Conservation (phyloP, 805 yeast species). For the Suhomyces prunicola region DNA sequence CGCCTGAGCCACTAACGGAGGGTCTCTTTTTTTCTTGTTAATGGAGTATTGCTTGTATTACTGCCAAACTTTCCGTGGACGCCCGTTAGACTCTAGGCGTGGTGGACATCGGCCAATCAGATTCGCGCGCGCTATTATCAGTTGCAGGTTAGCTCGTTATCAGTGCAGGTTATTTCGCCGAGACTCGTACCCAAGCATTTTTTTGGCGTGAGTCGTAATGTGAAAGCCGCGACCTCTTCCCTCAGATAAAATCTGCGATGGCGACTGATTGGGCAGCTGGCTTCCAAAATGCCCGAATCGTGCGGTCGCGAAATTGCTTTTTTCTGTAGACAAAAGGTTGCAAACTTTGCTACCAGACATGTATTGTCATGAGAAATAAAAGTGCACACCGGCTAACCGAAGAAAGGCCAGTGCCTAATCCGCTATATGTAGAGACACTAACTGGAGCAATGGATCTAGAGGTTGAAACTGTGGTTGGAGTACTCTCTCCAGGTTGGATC, state of each 20-base stretch:
- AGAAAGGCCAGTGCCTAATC: background rate
- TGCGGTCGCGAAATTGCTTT: background rate
- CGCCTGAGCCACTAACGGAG: background rate
- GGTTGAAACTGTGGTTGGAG: background rate
- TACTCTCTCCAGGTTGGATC: background rate
- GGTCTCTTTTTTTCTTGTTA: background rate
- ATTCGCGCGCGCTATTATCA: background rate
- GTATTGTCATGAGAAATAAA: background rate
- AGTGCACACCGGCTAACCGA: background rate
- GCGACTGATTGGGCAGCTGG: background rate
- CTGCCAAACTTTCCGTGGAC: background rate
- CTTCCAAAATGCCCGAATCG: background rate
- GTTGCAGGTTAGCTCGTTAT: constrained; percentile 3
- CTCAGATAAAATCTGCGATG: background rate
- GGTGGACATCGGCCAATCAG: constrained; percentile 2
- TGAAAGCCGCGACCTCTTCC: background rate
- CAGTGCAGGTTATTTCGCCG: constrained; percentile 2
- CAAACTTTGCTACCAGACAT: background rate
- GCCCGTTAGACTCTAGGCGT: background rate
- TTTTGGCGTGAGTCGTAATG: background rate
- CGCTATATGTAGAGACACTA: background rate
- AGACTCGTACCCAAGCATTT: background rate
- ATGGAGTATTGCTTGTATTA: background rate
- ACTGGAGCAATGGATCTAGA: background rate
- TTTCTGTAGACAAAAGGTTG: background rate